A percentile compares a stretch with the other conserved stretches of the same genome.
These are phyloP conservation scores for Angomonas deanei DNA, from an alignment of 208 protist genomes.

Conservation along the genomic window DNA sequence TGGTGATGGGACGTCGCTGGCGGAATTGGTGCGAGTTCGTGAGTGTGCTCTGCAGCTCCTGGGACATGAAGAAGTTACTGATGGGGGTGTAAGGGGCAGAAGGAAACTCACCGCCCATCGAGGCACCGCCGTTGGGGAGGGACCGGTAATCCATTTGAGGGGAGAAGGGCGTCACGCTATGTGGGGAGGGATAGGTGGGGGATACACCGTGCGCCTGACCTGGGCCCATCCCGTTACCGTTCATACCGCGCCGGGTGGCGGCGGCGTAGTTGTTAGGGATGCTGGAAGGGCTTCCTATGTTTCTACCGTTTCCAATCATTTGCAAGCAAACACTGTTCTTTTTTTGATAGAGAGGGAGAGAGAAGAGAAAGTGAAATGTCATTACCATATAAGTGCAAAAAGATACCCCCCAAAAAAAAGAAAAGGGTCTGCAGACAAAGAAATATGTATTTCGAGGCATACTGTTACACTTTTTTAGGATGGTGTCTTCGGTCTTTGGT, in stretches of 20 bases:
- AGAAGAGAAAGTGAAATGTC: conserved; percentile 14
- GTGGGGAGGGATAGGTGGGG: conserved; percentile 39
- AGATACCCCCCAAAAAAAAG: too few relatives aligned
- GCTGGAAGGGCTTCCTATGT: neutral
- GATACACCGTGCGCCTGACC: conserved; percentile 23
- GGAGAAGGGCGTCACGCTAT: conserved; percentile 45
- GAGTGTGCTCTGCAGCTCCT: conserved; percentile 43
- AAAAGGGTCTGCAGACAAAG: too few relatives aligned
- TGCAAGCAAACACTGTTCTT: neutral
- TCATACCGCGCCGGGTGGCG: neutral
- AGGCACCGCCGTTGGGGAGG: conserved; percentile 25
- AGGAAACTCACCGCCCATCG: conserved; percentile 63
- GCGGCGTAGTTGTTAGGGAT: neutral
- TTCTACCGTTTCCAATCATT: conserved; percentile 3
- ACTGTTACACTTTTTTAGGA: too few relatives aligned
- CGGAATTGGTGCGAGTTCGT: conserved; percentile 23
- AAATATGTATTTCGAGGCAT: too few relatives aligned
- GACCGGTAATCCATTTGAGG: conserved; percentile 42
- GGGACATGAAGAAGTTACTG: conserved; percentile 70
- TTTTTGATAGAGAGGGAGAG: conserved; percentile 1
- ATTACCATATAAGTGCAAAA: too few relatives aligned
- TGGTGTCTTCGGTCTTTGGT: too few relatives aligned
- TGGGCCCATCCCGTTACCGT: conserved; percentile 2
- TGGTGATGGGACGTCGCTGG: conserved; percentile 46
- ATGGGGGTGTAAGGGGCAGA: conserved; percentile 76